A percentile compares a stretch with the other conserved stretches of the same genome.
phyloP scores from a whole-genome alignment of 2,329 filamentous ascomycete genomes.

The Helicocarpus griseus region DNA sequence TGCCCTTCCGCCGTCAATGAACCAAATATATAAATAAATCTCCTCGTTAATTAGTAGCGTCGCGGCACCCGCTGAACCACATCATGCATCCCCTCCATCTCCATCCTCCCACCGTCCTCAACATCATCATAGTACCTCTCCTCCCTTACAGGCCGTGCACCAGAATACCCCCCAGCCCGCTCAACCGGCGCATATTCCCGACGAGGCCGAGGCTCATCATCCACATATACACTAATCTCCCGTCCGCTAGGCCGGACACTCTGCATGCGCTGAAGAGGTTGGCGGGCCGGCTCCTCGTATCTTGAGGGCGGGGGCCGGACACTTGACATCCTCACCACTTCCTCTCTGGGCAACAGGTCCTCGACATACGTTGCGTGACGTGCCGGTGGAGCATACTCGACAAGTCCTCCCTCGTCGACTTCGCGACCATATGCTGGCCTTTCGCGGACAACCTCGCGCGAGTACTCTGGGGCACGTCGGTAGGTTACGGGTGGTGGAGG shows the following conservation, averaged over 20 bases:
- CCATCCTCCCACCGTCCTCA: constrained; percentile 24
- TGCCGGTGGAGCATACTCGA: constrained; percentile 29
- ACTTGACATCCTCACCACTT: constrained; percentile 47
- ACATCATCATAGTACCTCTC: constrained; percentile 29
- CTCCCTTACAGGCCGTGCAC: constrained; percentile 26
- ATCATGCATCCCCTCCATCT: constrained; percentile 22
- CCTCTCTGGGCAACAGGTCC: constrained; percentile 52
- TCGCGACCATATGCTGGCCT: constrained; percentile 24
- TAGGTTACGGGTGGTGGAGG: constrained; percentile 33
- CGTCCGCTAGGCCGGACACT: constrained; percentile 32
- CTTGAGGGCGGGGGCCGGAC: constrained; percentile 43
- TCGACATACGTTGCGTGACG: constrained; percentile 43
- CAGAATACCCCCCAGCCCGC: constrained; percentile 32
- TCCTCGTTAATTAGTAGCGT: constrained; percentile 17
- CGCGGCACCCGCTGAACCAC: constrained; percentile 24
- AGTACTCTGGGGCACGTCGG: constrained; percentile 29
- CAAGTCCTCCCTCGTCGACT: constrained; percentile 27
- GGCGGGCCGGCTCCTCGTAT: constrained; percentile 34
- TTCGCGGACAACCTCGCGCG: constrained; percentile 22
- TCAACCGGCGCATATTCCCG: constrained; percentile 42
- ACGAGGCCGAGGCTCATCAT: constrained; percentile 28
- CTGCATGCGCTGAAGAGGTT: constrained; percentile 31
- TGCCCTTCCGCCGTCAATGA: not conserved
- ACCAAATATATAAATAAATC: not conserved
- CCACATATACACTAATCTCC: constrained; percentile 34